Evolutionary conservation across 2,329 filamentous ascomycete species (phyloP).

Genomic region (Septoria petroselini): DNA sequence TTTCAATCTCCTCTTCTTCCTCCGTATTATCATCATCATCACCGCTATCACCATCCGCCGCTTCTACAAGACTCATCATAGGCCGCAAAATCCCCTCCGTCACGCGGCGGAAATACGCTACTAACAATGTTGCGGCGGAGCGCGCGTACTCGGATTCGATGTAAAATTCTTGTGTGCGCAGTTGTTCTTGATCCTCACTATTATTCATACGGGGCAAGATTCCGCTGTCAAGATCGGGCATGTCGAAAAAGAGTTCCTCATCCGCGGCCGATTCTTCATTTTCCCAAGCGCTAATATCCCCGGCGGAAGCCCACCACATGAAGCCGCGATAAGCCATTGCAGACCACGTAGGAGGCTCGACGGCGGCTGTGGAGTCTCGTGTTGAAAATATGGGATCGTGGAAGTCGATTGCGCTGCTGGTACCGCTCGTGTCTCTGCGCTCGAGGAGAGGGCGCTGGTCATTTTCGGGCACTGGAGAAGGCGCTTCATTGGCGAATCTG

Average conservation of each 20-base stretch:
- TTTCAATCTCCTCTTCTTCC: constrained; percentile 40
- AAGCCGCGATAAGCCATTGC: constrained; percentile 76
- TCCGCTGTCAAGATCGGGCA: constrained; percentile 35
- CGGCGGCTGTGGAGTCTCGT: constrained; percentile 37
- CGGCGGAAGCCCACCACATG: constrained; percentile 87
- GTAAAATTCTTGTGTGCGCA: constrained; percentile 16
- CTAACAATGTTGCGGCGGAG: constrained; percentile 63
- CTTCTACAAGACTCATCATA: constrained; percentile 60
- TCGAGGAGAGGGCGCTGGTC: constrained; percentile 22
- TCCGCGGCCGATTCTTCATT: constrained; percentile 55
- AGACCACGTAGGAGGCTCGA: constrained; percentile 62
- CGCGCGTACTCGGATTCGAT: constrained; percentile 21
- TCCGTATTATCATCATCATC: constrained; percentile 38
- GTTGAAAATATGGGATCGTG: constrained; percentile 23
- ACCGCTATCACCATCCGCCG: too few species aligned
- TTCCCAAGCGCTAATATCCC: constrained; percentile 61
- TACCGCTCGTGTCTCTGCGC: constrained; percentile 26
- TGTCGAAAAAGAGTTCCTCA: constrained; percentile 44
- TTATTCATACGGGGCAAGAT: constrained; percentile 21
- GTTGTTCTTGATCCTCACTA: constrained; percentile 6
- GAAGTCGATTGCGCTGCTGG: constrained; percentile 9
- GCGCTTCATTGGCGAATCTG: constrained; percentile 30
- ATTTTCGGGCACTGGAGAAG: constrained; percentile 3
- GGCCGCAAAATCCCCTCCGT: constrained; percentile 64
- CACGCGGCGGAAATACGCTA: constrained; percentile 77